Evolutionary conservation across 1,139 yeast species (phyloP), one percentile per base, ranked within the genome.

Genomic region (Debaryomyces psychrophilus): DNA sequence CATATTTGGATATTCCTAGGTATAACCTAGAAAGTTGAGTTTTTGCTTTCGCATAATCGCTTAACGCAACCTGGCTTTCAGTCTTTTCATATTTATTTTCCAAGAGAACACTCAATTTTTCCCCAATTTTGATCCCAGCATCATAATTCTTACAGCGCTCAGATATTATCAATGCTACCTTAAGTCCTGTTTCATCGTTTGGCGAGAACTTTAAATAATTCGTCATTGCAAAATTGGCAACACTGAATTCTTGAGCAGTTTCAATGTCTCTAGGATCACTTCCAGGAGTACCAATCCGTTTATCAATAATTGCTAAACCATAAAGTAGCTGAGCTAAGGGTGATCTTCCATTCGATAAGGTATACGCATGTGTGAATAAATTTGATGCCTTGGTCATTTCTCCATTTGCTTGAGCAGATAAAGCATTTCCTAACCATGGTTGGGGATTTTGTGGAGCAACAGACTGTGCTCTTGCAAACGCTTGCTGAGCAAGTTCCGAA

Each of bases 381-480:
- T 74, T 72, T 8, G 76, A 64, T 0, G 96, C 84, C 12, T 69
- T 72, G 2, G 62, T 67, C 2, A 50, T 53, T 37, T 86, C 79
- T 0, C 90, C 93, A n/a, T 65, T 58, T 1, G 79, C 79, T 47
- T 81, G 81, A 1, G 84, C 77, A 0, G 87, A 69, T 29, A 92
- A 64, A 0, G 97, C 98, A 59, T 85, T 82, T 1, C 97, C 97
- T 33, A 88, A 64, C 98, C 99, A 93, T 0, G 97, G 80, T n/a
- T 74, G 73, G 0, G 88, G 75, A 47, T 76, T 79, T 44, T 84
- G 87, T 1, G 99, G 97, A 2, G 93, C 87, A 8, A 88, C 72
- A 14, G 96, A 83, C 55, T 89, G 95, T 0, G 95, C 86, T 53
- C 89, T 79, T 41, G 77, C 69, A 52, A 87, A 83, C 0, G 96